phyloP scores from a whole-genome alignment of 768 basidiomycete genomes.

The Leccinum subgranulosum region DNA sequence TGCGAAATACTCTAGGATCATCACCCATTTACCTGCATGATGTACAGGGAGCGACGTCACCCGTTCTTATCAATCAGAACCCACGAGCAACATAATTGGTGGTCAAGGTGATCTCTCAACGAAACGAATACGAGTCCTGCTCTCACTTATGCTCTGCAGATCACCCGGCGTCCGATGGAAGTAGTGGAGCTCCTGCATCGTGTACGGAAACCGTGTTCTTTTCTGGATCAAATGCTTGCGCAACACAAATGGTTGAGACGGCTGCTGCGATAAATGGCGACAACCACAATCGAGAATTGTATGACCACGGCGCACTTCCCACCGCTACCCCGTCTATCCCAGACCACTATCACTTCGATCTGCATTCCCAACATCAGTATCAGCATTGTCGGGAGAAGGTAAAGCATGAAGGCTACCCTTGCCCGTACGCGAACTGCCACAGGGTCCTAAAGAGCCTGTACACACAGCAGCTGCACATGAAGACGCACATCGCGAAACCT shows the following conservation, averaged over 20 bases:
- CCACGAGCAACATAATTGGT: not conserved
- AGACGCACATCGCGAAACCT: not conserved
- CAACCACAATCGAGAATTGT: not conserved
- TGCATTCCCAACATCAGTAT: too few relatives aligned
- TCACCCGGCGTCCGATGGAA: not conserved
- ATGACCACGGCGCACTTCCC: not conserved
- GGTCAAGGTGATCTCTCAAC: not conserved
- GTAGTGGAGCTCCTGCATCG: not conserved
- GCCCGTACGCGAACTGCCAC: not conserved
- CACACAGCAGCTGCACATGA: not conserved
- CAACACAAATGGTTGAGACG: not conserved
- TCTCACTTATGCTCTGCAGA: not conserved
- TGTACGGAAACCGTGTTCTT: not conserved
- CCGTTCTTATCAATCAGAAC: not conserved
- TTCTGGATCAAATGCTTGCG: not conserved
- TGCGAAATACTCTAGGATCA: not conserved
- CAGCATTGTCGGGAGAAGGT: not conserved
- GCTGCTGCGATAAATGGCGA: not conserved
- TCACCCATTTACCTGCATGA: not conserved
- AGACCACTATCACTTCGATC: not conserved
- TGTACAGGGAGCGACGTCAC: not conserved
- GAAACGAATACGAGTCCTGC: not conserved
- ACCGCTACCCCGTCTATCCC: not conserved
- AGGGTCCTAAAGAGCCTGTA: not conserved
- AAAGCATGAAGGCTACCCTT: not conserved